These are phyloP conservation scores for Neofusicoccum sp. DNA, from an alignment of 2,329 filamentous ascomycete genomes.

Conservation along the genomic window DNA sequence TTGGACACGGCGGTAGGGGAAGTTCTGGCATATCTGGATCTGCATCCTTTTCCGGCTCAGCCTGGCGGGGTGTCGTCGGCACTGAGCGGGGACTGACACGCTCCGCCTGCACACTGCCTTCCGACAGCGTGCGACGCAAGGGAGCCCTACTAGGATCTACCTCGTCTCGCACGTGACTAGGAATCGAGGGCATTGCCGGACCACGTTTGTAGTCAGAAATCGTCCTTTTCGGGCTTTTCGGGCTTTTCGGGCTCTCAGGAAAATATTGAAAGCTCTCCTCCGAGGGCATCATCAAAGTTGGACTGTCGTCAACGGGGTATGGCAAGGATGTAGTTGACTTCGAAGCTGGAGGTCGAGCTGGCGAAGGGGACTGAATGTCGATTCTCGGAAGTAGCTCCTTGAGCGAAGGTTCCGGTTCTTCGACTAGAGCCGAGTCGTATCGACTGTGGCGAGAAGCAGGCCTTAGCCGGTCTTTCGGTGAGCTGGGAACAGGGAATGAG, in stretches of 20 bases:
- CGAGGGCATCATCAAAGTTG: slow-evolving; percentile 39
- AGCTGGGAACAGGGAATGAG: neutral
- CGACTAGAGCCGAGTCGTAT: slow-evolving; percentile 27
- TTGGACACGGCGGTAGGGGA: slow-evolving; percentile 66
- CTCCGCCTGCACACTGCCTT: neutral
- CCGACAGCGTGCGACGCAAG: slow-evolving; percentile 11
- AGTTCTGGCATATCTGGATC: neutral
- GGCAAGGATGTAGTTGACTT: slow-evolving; percentile 33
- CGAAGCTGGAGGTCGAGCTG: slow-evolving; percentile 26
- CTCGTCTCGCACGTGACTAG: slow-evolving; percentile 5
- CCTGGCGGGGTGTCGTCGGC: neutral
- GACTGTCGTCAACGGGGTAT: slow-evolving; percentile 46
- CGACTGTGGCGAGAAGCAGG: slow-evolving; percentile 29
- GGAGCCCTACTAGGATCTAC: neutral
- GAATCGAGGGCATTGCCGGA: neutral
- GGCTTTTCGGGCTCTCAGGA: slow-evolving; percentile 21
- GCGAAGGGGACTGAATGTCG: slow-evolving; percentile 33
- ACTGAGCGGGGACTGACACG: neutral
- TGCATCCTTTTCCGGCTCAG: neutral
- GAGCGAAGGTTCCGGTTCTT: slow-evolving; percentile 26
- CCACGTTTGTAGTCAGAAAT: neutral
- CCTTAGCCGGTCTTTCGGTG: slow-evolving; percentile 26
- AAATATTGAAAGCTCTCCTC: slow-evolving; percentile 43
- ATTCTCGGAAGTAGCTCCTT: slow-evolving; percentile 22
- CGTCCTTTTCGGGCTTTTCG: neutral